Evolutionary conservation across 345 rosid species (phyloP).

Genomic region (Moricandia arvensis): DNA sequence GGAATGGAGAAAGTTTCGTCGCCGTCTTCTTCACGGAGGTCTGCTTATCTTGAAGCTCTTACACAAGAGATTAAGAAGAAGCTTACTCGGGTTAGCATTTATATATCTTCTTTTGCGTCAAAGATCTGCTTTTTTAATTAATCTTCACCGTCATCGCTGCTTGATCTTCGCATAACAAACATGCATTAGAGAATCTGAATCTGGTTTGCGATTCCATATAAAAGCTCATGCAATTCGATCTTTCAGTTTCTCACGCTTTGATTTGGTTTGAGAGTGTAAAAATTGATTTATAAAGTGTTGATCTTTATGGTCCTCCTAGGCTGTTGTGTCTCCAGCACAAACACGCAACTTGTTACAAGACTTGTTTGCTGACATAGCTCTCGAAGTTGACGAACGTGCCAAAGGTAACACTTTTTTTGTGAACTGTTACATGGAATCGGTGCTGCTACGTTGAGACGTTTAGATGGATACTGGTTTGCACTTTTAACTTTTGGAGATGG

Average conservation of each 20-base stretch:
- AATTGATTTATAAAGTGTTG: too few relatives aligned
- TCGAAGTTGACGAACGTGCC: constrained; percentile 54
- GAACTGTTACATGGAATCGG: background rate
- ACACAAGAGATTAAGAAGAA: constrained; percentile 69
- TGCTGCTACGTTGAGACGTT: background rate
- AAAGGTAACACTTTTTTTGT: constrained; percentile 49
- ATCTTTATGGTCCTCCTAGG: constrained; percentile 48
- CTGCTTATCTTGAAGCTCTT: background rate
- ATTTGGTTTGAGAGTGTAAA: too few relatives aligned
- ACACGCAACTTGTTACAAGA: constrained; percentile 82
- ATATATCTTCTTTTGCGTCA: too few relatives aligned
- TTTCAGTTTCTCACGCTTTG: background rate
- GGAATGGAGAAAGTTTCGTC: constrained; percentile 49
- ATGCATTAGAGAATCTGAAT: constrained; percentile 16
- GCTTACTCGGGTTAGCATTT: constrained; percentile 85
- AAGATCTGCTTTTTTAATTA: constrained; percentile 2
- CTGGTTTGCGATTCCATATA: background rate
- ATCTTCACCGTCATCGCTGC: background rate
- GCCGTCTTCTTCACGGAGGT: background rate
- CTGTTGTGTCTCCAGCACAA: constrained; percentile 78
- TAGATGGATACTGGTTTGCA: background rate
- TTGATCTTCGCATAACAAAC: constrained; percentile 2
- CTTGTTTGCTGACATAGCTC: constrained; percentile 65
- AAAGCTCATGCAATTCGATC: background rate
- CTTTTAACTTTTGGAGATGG: background rate